Evolutionary conservation across 2,329 filamentous ascomycete species (phyloP), one percentile per base, ranked within the genome.

Genomic region (Trichoderma lentiforme): DNA sequence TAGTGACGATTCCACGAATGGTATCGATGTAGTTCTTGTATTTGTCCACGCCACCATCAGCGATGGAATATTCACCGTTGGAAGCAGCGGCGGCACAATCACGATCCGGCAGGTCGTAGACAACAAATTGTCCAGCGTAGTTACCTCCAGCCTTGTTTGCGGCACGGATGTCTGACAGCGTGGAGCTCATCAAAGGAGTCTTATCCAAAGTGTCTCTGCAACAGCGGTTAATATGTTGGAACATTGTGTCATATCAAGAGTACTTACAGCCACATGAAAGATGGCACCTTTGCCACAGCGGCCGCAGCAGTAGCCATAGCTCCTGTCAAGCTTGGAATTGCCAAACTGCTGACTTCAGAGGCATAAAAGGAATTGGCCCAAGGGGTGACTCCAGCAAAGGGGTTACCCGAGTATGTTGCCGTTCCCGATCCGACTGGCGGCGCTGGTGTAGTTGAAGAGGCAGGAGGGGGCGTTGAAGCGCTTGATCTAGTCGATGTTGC

Each of bases 1-100:
- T 58, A 1, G 26, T 39, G 9, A 68, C 34, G 34, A 68, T 68
- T 15, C 34, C 32, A 18, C 53, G 51, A 24, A 68, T 68, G 24
- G 53, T 58, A 12, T 68, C 65, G 36, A 68, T 68, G 18, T 68
- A 68, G 15, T 68, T 68, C 34, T 68, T 58, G 32, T 68, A 68
- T n/a, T 68, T 68, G 32, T 11, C 65, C 1, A 68, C 65, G 9
- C 65, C 65, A 21, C 53, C 53, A 30, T 68, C 24, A 5, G 65
- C 65, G 24, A 68, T 68, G 3, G 65, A 58, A 32, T 68, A 68
- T 14, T 68, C 65, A 12, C 65, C 65, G 12, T 68, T 68, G 6
- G 65, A 68, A 15, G 65, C 65, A 2, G 32, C 30, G n/a, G 65
- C 65, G 3, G 65, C 65, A 30, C 65, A 68, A 24, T 68, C 65